Base-by-base conservation (phyloP, 257 asterid genomes). In the Capsicum chinense region DNA sequence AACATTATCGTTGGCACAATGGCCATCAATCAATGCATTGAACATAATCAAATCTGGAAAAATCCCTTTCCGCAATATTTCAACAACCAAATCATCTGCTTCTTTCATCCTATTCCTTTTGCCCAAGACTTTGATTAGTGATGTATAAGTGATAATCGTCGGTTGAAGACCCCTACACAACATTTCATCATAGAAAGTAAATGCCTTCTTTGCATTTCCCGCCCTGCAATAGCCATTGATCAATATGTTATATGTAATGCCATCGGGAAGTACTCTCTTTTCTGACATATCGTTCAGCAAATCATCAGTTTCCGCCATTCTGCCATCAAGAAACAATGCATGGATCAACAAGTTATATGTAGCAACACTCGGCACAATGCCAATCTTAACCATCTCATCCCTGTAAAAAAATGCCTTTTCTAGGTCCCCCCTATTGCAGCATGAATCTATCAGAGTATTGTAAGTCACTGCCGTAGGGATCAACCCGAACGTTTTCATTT, bases 281-380 rank as follows among this genome's bases (percentile, higher is more conserved):
- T 48, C 86, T 82, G 19, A 84, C 93, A 92, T 88, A 83, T 90
- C 92, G 83, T 87, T 84, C 16, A 90, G 78, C 90, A 91, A 66
- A 60, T 59, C 85, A 57, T 86, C 88, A 21, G 85, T 92, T 84
- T 90, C 89, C 3, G 59, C 33, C 83, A 79, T 37, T 82, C 79
- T 82, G 42, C 87, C 88, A 68, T 90, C 92, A 69, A 88, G 90
- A 82, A 87, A 79, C 83, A 89, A 56, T 39, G 89, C 85, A 81
- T 85, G 92, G 84, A 90, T 88, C 85, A 90, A 84, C 83, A 83
- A 79, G 85, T 93, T 93, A 85, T 91, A 93, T 1, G 97, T 93
- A 44, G 90, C 85, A 70, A 84, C 89, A 14, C 91, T 89, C 0
- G 90, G 92, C 87, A 81, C 56, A 19, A 87, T 85, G 47, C 93